Base-by-base conservation (phyloP, 2,329 filamentous ascomycete species). In the Xylogone sp. region DNA sequence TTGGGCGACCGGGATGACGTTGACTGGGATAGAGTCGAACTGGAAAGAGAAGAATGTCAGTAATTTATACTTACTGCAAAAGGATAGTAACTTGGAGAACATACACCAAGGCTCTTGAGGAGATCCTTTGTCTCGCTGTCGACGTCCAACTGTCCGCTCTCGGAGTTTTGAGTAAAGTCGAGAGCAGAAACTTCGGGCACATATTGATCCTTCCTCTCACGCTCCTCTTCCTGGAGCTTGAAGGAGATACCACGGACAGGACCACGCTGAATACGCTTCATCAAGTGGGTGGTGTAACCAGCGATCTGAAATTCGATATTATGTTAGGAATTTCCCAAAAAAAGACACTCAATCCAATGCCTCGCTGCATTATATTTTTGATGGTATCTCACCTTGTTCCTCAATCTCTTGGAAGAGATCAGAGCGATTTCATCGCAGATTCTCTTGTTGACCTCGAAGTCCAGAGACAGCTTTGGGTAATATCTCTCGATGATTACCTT, bases 201-300 rank as follows among this genome's bases (percentile, higher is more conserved):
- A 82, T 97, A 99, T 83, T 99, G 94, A 83, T 99, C 94, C 89
- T 99, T 99, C 75, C 94, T 88, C 82, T 99, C 94, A 84, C 94
- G 90, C 87, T 99, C 94, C 83, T 99, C 94, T 83, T 99, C 94
- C 82, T 99, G 94, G 57, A 99, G 90, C 86, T 99, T 99, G 92
- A 99, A 99, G 77, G 95, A 99, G 80, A 99, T 99, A 83, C 94
- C 94, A 69, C 94, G 95, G 77, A 99, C 94, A 63, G 94, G 94
- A 63, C 94, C 94, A 75, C 94, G 91, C 84, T 97, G 94, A 69
- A 99, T 99, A 78, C 94, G 94, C 87, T 97, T 97, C 95, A 99
- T 99, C 78, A 95, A 75, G 75, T 96, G 91, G 65, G 8, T 97
- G 69, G 93, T 96, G 86, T 96, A 97, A 69, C 94, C 94, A 71